Conservation (phyloP, 2,329 filamentous ascomycete species). For the Fusarium duplospermum region DNA sequence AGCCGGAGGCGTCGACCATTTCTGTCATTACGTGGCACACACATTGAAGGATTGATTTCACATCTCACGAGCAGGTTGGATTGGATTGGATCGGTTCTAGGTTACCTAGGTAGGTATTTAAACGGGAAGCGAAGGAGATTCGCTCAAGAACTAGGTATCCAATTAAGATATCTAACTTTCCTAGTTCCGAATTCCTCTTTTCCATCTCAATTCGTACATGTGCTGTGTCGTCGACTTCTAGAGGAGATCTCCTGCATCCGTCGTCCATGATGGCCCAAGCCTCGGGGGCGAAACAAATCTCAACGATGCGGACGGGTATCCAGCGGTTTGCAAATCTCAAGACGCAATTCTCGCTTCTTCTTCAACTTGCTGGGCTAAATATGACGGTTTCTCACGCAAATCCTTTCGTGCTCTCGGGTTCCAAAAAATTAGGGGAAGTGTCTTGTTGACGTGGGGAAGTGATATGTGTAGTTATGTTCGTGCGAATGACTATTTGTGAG, state of each 20-base stretch:
- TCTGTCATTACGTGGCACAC: not conserved
- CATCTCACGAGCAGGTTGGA: not conserved
- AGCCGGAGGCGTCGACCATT: not conserved
- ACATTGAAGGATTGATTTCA: not conserved
- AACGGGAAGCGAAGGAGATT: not conserved
- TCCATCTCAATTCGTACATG: not conserved
- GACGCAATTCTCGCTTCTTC: not conserved
- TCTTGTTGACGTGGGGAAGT: not conserved
- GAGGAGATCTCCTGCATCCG: no score
- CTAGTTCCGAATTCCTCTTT: not conserved
- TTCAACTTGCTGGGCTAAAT: not conserved
- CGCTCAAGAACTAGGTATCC: constrained; percentile 24
- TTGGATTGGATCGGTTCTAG: constrained; percentile 8
- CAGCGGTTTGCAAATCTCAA: not conserved
- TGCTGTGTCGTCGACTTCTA: not conserved
- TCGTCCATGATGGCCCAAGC: not conserved
- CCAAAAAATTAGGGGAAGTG: not conserved
- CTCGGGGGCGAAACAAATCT: not conserved
- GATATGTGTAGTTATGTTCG: not conserved
- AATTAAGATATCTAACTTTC: constrained; percentile 11
- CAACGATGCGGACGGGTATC: not conserved
- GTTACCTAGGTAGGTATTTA: not conserved
- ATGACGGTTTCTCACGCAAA: not conserved
- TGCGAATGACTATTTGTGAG: not conserved
- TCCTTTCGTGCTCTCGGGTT: not conserved